Percentiles rank a stretch among this genome's conserved stretches.
These are phyloP conservation scores for Dactylis glomerata DNA, from an alignment of 176 grass and related monocot genomes.

Conservation along the genomic window DNA sequence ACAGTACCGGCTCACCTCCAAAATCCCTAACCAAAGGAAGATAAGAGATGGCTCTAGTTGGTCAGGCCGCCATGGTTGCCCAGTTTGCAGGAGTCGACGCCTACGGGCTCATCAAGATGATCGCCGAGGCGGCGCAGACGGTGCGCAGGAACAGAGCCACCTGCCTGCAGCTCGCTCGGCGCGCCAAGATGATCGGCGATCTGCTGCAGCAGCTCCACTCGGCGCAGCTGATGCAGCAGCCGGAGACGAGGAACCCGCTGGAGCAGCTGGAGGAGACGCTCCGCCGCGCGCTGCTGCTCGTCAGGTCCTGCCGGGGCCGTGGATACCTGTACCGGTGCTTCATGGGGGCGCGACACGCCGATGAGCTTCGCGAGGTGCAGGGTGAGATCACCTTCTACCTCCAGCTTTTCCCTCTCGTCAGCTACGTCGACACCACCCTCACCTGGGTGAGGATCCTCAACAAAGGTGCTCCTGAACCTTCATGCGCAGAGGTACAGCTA, in stretches of 20 bases:
- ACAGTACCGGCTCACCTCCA: neutral
- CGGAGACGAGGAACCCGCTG: constrained; percentile 59
- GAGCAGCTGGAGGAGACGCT: constrained; percentile 68
- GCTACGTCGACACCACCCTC: constrained; percentile 55
- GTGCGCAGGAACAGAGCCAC: constrained; percentile 57
- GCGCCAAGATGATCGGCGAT: constrained; percentile 56
- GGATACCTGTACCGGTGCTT: constrained; percentile 59
- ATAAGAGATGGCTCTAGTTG: constrained; percentile 50
- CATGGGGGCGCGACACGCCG: constrained; percentile 57
- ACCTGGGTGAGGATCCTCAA: constrained; percentile 36
- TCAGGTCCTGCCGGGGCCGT: constrained; percentile 52
- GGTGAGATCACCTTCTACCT: constrained; percentile 70
- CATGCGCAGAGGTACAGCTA: constrained; percentile 39
- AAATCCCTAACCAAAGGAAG: neutral
- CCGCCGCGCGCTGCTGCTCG: constrained; percentile 42
- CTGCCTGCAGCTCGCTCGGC: constrained; percentile 58
- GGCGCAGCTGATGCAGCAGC: constrained; percentile 52
- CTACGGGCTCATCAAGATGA: constrained; percentile 59
- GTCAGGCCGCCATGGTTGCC: constrained; percentile 48
- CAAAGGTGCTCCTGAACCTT: neutral
- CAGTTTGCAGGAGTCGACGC: constrained; percentile 86
- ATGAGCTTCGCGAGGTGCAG: constrained; percentile 67
- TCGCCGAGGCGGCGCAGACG: constrained; percentile 44
- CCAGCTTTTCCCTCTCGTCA: constrained; percentile 67
- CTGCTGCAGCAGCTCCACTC: constrained; percentile 57